phyloP scores from a whole-genome alignment of 306 rosid genomes.

The Quercus bicolor region DNA sequence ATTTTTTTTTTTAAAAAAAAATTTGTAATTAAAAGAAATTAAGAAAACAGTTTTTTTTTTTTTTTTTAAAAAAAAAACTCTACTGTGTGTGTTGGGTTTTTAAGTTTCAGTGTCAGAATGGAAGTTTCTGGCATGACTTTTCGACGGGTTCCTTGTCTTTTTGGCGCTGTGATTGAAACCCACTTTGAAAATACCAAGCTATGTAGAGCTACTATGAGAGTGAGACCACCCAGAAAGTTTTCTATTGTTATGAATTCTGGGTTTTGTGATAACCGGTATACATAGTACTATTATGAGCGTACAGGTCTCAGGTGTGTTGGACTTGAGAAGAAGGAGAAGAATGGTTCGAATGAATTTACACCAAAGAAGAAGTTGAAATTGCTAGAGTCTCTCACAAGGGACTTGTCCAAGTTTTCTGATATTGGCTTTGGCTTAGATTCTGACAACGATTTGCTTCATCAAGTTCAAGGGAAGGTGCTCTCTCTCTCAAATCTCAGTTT shows the following conservation, averaged over 20 bases:
- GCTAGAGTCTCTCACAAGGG: slow-evolving; percentile 44
- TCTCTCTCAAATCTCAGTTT: background rate
- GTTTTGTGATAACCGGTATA: slow-evolving; percentile 57
- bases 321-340: slow-evolving; percentile 31
- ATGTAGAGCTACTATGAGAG: background rate
- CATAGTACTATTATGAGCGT: slow-evolving; percentile 37
- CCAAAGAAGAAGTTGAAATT: slow-evolving; percentile 58
- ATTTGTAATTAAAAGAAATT: too few relatives aligned
- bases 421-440: slow-evolving; percentile 34
- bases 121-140: slow-evolving; percentile 64
- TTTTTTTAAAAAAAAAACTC: too few relatives aligned
- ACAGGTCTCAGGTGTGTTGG: slow-evolving; percentile 26
- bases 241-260: slow-evolving; percentile 18
- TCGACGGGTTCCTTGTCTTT: slow-evolving; percentile 25
- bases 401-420: slow-evolving; percentile 29
- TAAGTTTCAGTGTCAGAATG: slow-evolving; percentile 20
- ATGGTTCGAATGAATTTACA: slow-evolving; percentile 9
- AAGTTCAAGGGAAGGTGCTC: slow-evolving; percentile 35
- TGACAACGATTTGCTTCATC: slow-evolving; percentile 24
- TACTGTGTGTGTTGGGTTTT: too few relatives aligned
- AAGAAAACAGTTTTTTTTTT: too few relatives aligned
- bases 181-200: background rate
- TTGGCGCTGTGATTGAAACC: slow-evolving; percentile 5
- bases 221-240: slow-evolving; percentile 15
- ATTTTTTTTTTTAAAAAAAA: too few relatives aligned